Percentiles rank a stretch among this genome's conserved stretches.
These are phyloP conservation scores for Epicoccum sorghinum DNA, from an alignment of 2,329 filamentous ascomycete species.

Conservation along the genomic window DNA sequence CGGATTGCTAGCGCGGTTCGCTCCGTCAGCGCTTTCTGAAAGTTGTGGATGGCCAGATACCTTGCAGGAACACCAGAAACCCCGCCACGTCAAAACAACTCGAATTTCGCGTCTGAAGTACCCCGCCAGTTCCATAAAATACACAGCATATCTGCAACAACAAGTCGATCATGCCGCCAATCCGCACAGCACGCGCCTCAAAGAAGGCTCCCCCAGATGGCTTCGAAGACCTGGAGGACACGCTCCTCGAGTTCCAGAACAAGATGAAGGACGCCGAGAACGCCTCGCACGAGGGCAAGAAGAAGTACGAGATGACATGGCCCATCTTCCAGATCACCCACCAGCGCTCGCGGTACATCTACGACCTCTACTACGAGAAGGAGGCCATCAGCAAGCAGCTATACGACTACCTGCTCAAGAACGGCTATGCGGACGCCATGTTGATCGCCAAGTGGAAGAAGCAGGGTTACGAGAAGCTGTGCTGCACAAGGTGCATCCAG, in stretches of 20 bases:
- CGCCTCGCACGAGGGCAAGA: conserved; percentile 75
- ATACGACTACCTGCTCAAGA: conserved; percentile 97
- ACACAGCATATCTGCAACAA: no score
- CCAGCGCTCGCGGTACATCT: conserved; percentile 90
- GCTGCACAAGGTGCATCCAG: conserved; percentile 94
- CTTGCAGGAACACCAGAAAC: conserved; percentile 4
- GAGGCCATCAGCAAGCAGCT: conserved; percentile 90
- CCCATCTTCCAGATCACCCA: conserved; percentile 97
- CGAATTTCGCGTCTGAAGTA: background rate
- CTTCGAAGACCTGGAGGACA: conserved; percentile 87
- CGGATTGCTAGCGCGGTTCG: conserved; percentile 36
- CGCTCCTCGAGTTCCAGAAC: conserved; percentile 82
- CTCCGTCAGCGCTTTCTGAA: conserved; percentile 21
- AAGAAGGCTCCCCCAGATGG: conserved; percentile 84
- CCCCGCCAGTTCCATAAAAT: background rate
- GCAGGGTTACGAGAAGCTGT: conserved; percentile 97
- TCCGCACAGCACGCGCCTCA: conserved; percentile 72
- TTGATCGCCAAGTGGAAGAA: conserved; percentile 99
- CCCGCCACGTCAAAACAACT: background rate
- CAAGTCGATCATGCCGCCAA: conserved; percentile 68
- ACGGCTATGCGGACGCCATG: conserved; percentile 91
- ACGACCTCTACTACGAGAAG: conserved; percentile 97
- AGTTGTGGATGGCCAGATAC: conserved; percentile 20
- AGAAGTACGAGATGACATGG: conserved; percentile 93
- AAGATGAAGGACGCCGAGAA: conserved; percentile 97